These are phyloP conservation scores for Penicillium diatomitis DNA, from an alignment of 495 filamentous ascomycete species.

Conservation along the genomic window DNA sequence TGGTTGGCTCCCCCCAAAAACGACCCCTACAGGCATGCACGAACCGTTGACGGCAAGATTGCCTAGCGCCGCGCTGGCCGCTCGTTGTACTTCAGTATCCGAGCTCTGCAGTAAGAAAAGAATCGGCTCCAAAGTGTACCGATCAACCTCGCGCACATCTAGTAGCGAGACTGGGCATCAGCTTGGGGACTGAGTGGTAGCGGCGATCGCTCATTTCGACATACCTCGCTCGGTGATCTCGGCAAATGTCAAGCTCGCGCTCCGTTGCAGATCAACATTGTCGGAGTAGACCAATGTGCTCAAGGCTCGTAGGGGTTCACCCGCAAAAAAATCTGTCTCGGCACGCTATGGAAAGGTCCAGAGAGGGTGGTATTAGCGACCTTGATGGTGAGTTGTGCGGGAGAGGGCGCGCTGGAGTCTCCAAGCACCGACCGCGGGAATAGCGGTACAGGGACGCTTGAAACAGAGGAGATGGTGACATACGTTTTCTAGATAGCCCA, in stretches of 20 bases:
- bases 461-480: slow-evolving; percentile 14
- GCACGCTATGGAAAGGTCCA: slow-evolving; percentile 51
- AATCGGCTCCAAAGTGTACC: slow-evolving; percentile 90
- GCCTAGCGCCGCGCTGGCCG: slow-evolving; percentile 89
- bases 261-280: slow-evolving; percentile 96
- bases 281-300: slow-evolving; percentile 96
- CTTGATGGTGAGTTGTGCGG: not conserved
- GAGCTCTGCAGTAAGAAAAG: slow-evolving; percentile 88
- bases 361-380: slow-evolving; percentile 4
- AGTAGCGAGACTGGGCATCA: slow-evolving; percentile 8
- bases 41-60: slow-evolving; percentile 95
- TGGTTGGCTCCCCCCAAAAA: no score
- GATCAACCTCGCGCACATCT: slow-evolving; percentile 96
- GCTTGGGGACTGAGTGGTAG: not conserved
- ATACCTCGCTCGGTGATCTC: slow-evolving; percentile 97
- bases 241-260: slow-evolving; percentile 95
- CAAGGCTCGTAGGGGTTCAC: slow-evolving; percentile 88
- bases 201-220: slow-evolving; percentile 8
- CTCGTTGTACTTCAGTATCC: slow-evolving; percentile 94
- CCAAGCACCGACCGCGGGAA: slow-evolving; percentile 1
- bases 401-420: not conserved
- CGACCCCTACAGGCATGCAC: slow-evolving; percentile 16
- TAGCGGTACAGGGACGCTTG: not conserved
- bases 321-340: slow-evolving; percentile 96
- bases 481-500: slow-evolving; percentile 95